Conservation (phyloP, 2,329 filamentous ascomycete genomes). For the Plectosphaerella sp. region DNA sequence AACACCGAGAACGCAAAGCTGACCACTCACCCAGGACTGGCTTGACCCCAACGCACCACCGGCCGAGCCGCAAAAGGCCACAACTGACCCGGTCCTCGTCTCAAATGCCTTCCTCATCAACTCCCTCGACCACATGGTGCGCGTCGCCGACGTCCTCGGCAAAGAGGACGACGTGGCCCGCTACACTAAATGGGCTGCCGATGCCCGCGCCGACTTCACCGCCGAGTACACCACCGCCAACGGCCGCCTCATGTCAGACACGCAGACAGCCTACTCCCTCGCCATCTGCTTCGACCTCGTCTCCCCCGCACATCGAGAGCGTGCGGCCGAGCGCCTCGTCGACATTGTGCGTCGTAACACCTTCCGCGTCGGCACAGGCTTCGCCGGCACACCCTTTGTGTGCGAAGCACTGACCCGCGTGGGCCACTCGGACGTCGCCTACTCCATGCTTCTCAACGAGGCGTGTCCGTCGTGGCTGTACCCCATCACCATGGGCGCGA, state of each 20-base stretch:
- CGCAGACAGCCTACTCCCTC: constrained; percentile 15
- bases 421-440: constrained; percentile 16
- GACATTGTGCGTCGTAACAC: constrained; percentile 1
- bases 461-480: constrained; percentile 32
- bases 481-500: constrained; percentile 31
- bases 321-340: constrained; percentile 2
- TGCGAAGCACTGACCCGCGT: constrained; percentile 9
- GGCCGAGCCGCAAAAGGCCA: constrained; percentile 17
- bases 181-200: background rate
- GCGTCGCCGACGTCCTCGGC: background rate
- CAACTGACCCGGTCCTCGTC: constrained; percentile 21
- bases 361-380: constrained; percentile 15
- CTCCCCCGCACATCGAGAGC: background rate
- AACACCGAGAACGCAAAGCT: background rate
- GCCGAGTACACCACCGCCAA: constrained; percentile 14
- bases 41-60: constrained; percentile 25
- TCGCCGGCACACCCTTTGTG: constrained; percentile 16
- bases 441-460: constrained; percentile 29
- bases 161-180: background rate
- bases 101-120: constrained; percentile 25
- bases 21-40: constrained; percentile 16
- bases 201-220: constrained; percentile 12
- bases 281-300: constrained; percentile 15
- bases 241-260: constrained; percentile 12
- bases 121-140: background rate